These are phyloP conservation scores for Plasmodium relictum DNA, from an alignment of 169 alveolate genomes.

Conservation along the genomic window DNA sequence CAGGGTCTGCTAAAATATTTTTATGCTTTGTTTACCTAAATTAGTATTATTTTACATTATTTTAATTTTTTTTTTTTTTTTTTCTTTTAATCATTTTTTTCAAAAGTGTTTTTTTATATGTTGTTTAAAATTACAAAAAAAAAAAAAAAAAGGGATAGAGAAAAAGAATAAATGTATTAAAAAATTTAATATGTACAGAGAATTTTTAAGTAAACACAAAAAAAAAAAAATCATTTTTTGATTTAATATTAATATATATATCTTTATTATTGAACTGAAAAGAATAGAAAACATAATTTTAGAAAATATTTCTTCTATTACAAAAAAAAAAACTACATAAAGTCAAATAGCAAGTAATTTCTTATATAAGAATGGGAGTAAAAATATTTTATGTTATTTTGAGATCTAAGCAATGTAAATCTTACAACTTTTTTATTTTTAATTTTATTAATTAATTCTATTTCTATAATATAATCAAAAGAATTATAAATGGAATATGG, in stretches of 20 bases:
- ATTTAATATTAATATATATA: background rate
- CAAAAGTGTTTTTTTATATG: no score
- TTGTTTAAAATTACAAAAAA: no score
- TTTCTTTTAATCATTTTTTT: background rate
- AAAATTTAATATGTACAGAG: background rate
- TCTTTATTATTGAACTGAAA: background rate
- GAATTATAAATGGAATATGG: constrained; percentile 24
- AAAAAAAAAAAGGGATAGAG: background rate
- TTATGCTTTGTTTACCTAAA: constrained; percentile 61
- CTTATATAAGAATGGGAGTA: constrained; percentile 10
- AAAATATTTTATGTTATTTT: constrained; percentile 7
- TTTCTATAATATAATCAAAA: constrained; percentile 36
- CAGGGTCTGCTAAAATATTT: constrained; percentile 73
- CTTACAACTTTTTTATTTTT: constrained; percentile 14
- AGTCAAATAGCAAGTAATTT: constrained; percentile 15
- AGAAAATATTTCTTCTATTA: background rate
- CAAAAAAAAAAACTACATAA: constrained; percentile 4
- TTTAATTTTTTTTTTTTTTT: background rate
- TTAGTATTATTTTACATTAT: background rate
- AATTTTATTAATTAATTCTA: constrained; percentile 20
- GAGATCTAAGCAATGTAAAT: constrained; percentile 51
- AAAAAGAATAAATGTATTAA: constrained; percentile 1
- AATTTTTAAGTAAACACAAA: background rate
- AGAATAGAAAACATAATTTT: background rate
- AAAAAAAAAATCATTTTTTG: background rate